Evolutionary conservation across 1,284 basidiomycete genomes (phyloP).

Genomic region (Anthracocystis panici-leucophaei): DNA sequence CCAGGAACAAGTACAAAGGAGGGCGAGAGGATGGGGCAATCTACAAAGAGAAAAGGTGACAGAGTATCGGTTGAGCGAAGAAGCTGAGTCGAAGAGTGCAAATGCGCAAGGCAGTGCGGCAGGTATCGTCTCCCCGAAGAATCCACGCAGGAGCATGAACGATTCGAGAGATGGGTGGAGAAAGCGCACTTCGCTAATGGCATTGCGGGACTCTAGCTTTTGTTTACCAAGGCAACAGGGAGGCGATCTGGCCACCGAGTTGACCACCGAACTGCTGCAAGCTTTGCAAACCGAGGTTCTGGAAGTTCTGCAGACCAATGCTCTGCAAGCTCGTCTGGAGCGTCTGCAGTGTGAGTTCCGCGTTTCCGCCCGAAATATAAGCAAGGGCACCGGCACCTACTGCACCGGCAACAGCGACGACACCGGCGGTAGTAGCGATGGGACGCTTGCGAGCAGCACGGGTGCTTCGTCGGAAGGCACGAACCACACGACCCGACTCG

Average conservation of each 20-base stretch:
- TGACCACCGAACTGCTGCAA: conserved; percentile 35
- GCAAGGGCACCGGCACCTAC: conserved; percentile 63
- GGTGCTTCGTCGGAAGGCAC: conserved; percentile 50
- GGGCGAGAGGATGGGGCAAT: not conserved
- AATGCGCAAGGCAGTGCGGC: conserved; percentile 7
- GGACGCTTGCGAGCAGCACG: conserved; percentile 56
- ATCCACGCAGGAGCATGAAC: not conserved
- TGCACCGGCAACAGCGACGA: conserved; percentile 61
- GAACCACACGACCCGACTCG: conserved; percentile 44
- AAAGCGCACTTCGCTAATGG: not conserved
- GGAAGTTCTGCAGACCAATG: conserved; percentile 53
- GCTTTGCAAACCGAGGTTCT: conserved; percentile 51
- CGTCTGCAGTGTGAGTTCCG: conserved; percentile 53
- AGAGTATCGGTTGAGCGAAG: conserved; percentile 31
- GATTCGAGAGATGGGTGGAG: conserved; percentile 33
- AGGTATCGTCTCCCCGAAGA: conserved; percentile 45
- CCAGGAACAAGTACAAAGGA: conserved; percentile 8
- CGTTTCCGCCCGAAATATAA: conserved; percentile 63
- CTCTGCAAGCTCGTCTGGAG: conserved; percentile 60
- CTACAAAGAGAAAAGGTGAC: not conserved
- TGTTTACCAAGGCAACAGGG: conserved; percentile 35
- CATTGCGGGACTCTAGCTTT: not conserved
- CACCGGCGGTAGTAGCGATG: conserved; percentile 59
- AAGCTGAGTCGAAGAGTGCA: not conserved
- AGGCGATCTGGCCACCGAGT: conserved; percentile 43